Conservation (phyloP, 2,329 filamentous ascomycete genomes). For the Diaporthe capsici region DNA sequence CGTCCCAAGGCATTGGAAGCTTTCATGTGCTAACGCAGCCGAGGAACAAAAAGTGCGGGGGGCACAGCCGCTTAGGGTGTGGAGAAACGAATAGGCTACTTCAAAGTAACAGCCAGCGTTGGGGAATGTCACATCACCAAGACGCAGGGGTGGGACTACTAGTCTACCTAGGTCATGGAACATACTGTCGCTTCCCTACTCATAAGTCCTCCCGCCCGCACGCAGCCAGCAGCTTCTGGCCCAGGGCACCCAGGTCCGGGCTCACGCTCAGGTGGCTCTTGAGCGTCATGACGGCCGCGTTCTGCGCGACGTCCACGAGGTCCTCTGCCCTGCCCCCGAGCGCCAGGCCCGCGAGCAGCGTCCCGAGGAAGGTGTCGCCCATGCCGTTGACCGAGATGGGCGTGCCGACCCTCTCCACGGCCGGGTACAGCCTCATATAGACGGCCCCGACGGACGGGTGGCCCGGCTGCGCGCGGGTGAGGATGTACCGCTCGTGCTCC, state of each 20-base stretch:
- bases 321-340: constrained; percentile 69
- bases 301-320: constrained; percentile 84
- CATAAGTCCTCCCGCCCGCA: constrained; percentile 57
- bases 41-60: constrained; percentile 33
- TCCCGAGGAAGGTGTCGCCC: constrained; percentile 92
- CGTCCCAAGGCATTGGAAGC: constrained; percentile 4
- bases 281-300: constrained; percentile 83
- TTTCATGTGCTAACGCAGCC: constrained; percentile 28
- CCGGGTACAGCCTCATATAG: constrained; percentile 82
- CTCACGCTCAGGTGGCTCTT: constrained; percentile 82
- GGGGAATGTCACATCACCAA: constrained; percentile 2
- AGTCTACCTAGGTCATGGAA: no score
- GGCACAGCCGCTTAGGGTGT: neutral
- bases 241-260: constrained; percentile 64
- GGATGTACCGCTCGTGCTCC: constrained; percentile 77
- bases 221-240: constrained; percentile 54
- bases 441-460: constrained; percentile 77
- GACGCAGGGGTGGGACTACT: neutral
- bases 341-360: constrained; percentile 83
- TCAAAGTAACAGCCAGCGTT: neutral
- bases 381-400: constrained; percentile 94
- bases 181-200: neutral
- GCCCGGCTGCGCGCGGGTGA: constrained; percentile 72
- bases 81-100: neutral
- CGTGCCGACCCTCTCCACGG: constrained; percentile 76